These are phyloP conservation scores for Hibiscus syriacus DNA, from an alignment of 345 rosid species.

Conservation along the genomic window DNA sequence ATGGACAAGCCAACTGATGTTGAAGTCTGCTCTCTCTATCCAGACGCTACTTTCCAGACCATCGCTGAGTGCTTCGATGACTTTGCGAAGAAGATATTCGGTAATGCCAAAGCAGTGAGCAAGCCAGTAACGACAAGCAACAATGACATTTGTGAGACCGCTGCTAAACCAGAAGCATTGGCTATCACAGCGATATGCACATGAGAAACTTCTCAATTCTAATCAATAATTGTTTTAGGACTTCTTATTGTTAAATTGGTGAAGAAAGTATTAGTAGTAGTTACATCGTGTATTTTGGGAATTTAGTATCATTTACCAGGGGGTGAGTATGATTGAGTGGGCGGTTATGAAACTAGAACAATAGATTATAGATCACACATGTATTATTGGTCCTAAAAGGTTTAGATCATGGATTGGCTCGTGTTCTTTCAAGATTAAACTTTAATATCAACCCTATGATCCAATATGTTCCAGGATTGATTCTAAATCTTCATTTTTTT, in stretches of 20 bases:
- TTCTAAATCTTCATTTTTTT: too few relatives aligned
- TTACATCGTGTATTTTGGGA: neutral
- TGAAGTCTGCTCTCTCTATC: conserved; percentile 19
- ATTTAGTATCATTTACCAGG: neutral
- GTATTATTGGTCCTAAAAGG: neutral
- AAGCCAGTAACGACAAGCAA: neutral
- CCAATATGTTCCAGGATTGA: too few relatives aligned
- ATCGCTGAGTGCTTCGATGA: conserved; percentile 27
- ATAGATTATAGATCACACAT: too few relatives aligned
- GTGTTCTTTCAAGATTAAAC: neutral
- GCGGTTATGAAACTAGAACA: too few relatives aligned
- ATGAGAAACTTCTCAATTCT: neutral
- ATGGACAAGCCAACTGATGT: conserved; percentile 19
- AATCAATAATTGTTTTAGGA: neutral
- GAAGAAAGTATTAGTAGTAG: neutral
- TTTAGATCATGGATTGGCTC: neutral
- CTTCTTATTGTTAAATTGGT: neutral
- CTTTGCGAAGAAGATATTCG: conserved; percentile 3
- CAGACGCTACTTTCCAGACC: conserved; percentile 11
- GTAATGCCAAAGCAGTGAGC: conserved; percentile 8
- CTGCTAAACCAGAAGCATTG: conserved; percentile 4
- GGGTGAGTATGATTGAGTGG: too few relatives aligned
- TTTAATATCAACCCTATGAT: too few relatives aligned
- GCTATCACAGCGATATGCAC: conserved; percentile 15
- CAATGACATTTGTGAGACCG: neutral